Base-by-base conservation (phyloP, 1,284 basidiomycete species). In the Rhodotorula sp. region DNA sequence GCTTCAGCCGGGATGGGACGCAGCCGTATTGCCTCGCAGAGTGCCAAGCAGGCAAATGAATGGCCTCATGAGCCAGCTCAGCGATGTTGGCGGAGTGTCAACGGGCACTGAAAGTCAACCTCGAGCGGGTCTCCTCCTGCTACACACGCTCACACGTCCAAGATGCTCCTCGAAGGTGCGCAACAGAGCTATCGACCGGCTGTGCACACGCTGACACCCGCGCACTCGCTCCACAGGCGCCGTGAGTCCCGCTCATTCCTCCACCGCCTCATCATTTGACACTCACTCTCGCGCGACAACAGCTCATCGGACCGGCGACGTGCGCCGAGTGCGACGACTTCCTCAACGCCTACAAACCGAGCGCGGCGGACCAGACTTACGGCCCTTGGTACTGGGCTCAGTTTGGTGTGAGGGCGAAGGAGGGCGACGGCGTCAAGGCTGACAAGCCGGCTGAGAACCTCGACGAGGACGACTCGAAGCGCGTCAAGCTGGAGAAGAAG, bases 241-340 rank as follows among this genome's bases (percentile, higher is more conserved):
- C 9, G 53, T 54, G 22, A 34, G 28, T 18, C 52, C 52, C 28
- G 31, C 31, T 54, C 53, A 11, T 54, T 31, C 26, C 31, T 20
- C 53, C 53, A 18, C 28, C 26, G 28, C 51, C 28, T 15, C 28
- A 18, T 15, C 26, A 6, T 26, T n/a, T 26, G 50, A 26, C 22
- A 11, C n/a, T 22, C 18, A 28, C 0, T 11, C n/a, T n/a, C 13
- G 8, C 8, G 31, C 34, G 15, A n/a, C 24, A 9, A 24, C 69
- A 71, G 69, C 63, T 71, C 59, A 46, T 52, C 22, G 69, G 69
- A 3, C 66, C 66, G 16, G 31, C 53, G 5, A 55, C 59, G 31
- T 34, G 44, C 13, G 11, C 6, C n/a, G 63, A 65, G 47, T 50
- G 63, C 31, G 53, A 66, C 40, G 26, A 22, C 1, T 71, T 65